A percentile compares a stretch with the other conserved stretches of the same genome.
Evolutionary conservation across 306 rosid species (phyloP).

Genomic region (Calophaca sinica): DNA sequence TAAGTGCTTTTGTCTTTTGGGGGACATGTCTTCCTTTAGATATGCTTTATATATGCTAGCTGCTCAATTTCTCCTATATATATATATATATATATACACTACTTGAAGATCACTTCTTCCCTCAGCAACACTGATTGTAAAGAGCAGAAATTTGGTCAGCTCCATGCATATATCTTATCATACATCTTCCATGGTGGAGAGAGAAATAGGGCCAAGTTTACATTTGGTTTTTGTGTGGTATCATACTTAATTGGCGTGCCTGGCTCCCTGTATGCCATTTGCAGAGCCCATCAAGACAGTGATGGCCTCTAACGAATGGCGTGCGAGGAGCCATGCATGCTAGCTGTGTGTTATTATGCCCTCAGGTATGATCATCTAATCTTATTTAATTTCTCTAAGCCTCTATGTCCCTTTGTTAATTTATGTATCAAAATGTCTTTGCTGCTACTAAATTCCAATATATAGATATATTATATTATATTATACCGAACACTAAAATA

Average conservation of each 20-base stretch:
- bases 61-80: conserved; percentile 25
- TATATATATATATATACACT: background rate
- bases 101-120: background rate
- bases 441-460: no score
- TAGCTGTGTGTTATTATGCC: no score
- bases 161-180: background rate
- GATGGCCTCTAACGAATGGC: conserved; percentile 92
- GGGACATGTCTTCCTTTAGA: background rate
- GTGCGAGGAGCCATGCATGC: conserved; percentile 99
- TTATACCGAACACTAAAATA: no score
- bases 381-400: no score
- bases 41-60: conserved; percentile 33
- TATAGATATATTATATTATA: no score
- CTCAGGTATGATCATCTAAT: no score
- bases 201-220: conserved; percentile 5
- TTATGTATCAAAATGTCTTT: no score
- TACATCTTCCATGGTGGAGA: conserved; percentile 4
- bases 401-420: no score
- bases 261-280: conserved; percentile 99
- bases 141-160: conserved; percentile 23
- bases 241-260: conserved; percentile 59
- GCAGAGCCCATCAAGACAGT: conserved; percentile 72
- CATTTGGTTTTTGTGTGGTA: conserved; percentile 9
- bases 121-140: background rate
- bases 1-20: conserved; percentile 26